phyloP scores from a whole-genome alignment of 1,284 basidiomycete genomes.

The Microbotryum intermedium region DNA sequence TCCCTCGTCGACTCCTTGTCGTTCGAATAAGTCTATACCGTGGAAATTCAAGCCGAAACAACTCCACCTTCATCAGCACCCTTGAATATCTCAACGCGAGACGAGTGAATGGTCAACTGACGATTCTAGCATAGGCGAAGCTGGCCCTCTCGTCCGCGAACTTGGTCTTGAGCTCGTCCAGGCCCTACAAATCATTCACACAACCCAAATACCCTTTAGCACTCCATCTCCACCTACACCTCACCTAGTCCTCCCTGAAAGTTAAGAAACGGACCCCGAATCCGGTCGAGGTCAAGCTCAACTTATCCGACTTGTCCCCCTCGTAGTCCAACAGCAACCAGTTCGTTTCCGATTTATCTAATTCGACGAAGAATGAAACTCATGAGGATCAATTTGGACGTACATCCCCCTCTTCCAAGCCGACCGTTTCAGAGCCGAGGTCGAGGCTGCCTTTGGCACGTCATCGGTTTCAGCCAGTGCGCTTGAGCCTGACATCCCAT shows the following conservation, averaged over 20 bases:
- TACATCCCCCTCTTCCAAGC: too few relatives aligned
- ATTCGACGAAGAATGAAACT: too few relatives aligned
- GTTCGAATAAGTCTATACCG: conserved; percentile 29
- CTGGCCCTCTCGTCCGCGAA: conserved; percentile 13
- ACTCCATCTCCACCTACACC: not conserved
- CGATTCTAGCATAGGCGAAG: conserved; percentile 25
- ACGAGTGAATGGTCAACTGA: not conserved
- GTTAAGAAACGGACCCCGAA: conserved; percentile 3
- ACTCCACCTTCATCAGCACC: too few relatives aligned
- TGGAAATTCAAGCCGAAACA: too few relatives aligned
- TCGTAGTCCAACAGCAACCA: conserved; percentile 28
- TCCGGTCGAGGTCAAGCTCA: conserved; percentile 20
- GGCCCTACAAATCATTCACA: conserved; percentile 2
- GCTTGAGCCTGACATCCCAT: too few relatives aligned
- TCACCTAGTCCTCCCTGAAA: not conserved
- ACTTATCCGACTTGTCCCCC: conserved; percentile 8
- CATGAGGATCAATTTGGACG: not conserved
- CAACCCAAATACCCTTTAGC: not conserved
- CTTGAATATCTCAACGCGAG: too few relatives aligned
- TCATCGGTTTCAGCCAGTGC: too few relatives aligned
- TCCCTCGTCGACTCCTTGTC: conserved; percentile 27
- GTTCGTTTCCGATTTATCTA: conserved; percentile 24
- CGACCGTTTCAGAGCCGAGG: not conserved
- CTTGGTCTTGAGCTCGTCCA: conserved; percentile 22
- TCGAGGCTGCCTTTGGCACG: not conserved